Percentiles rank a stretch among this genome's conserved stretches.
phyloP scores from a whole-genome alignment of 2,329 filamentous ascomycete species.

The Aureobasidium subglaciale region DNA sequence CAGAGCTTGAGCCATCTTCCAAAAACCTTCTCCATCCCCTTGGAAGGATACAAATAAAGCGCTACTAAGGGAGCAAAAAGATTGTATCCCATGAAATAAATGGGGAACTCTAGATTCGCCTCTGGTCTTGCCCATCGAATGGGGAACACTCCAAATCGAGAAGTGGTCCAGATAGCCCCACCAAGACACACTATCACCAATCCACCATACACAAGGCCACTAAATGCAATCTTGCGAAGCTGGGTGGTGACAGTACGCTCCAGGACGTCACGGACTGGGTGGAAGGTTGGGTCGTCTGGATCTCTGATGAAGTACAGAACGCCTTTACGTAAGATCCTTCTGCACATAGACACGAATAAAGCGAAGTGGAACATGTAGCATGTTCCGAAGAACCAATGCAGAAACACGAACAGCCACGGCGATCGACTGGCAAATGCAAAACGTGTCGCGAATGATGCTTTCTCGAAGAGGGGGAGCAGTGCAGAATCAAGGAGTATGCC shows the following conservation, averaged over 20 bases:
- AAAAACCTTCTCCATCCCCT: slow-evolving; percentile 78
- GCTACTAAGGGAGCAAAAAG: slow-evolving; percentile 87
- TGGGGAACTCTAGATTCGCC: slow-evolving; percentile 86
- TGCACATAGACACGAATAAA: slow-evolving; percentile 96
- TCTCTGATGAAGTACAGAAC: slow-evolving; percentile 98
- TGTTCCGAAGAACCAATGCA: slow-evolving; percentile 98
- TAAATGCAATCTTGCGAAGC: slow-evolving; percentile 91
- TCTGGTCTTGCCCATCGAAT: slow-evolving; percentile 92
- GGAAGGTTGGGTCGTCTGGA: slow-evolving; percentile 95
- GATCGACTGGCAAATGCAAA: slow-evolving; percentile 69
- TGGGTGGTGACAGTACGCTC: slow-evolving; percentile 90
- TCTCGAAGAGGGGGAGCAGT: slow-evolving; percentile 79
- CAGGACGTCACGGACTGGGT: slow-evolving; percentile 91
- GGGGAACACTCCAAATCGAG: slow-evolving; percentile 67
- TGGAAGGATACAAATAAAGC: slow-evolving; percentile 75
- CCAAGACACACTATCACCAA: slow-evolving; percentile 89
- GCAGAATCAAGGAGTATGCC: slow-evolving; percentile 84
- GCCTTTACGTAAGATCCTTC: slow-evolving; percentile 91
- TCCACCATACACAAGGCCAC: slow-evolving; percentile 88
- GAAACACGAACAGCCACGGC: slow-evolving; percentile 85
- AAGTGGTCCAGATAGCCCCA: slow-evolving; percentile 90
- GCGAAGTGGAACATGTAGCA: slow-evolving; percentile 99
- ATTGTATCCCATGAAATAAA: slow-evolving; percentile 94
- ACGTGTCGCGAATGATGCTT: slow-evolving; percentile 68
- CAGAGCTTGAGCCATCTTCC: slow-evolving; percentile 94